Evolutionary conservation across 139 green algal species (phyloP).

Genomic region (Chlamydomonas asymmetrica): DNA sequence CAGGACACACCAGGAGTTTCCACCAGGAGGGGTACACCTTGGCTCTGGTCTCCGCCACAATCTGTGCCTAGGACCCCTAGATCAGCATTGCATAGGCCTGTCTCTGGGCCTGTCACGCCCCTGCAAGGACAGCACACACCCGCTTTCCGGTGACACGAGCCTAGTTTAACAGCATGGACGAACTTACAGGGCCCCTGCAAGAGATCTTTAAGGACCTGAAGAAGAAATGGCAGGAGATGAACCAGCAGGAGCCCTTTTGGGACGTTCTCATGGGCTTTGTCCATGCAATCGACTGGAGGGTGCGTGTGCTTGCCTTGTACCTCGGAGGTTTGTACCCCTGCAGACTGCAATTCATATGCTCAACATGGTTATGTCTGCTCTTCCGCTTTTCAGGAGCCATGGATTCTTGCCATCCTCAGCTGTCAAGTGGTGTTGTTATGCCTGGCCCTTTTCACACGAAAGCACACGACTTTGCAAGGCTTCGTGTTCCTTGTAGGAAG

Average conservation of each 20-base stretch:
- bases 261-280: conserved; percentile 41
- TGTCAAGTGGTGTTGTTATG: conserved; percentile 24
- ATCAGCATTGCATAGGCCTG: too few relatives aligned
- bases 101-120: too few relatives aligned
- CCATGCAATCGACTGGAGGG: conserved; percentile 44
- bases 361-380: not conserved
- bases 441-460: conserved; percentile 6
- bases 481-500: conserved; percentile 21
- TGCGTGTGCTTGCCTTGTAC: conserved; percentile 9
- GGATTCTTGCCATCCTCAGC: conserved; percentile 29
- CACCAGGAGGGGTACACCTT: too few relatives aligned
- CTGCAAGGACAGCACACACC: too few relatives aligned
- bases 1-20: too few relatives aligned
- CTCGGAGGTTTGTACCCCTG: too few relatives aligned
- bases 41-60: too few relatives aligned
- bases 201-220: conserved; percentile 41
- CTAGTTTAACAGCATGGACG: conserved; percentile 45
- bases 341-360: too few relatives aligned
- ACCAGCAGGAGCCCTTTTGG: conserved; percentile 30
- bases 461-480: conserved; percentile 10
- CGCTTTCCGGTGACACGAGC: too few relatives aligned
- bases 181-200: conserved; percentile 31
- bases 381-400: conserved; percentile 33
- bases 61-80: too few relatives aligned
- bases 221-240: conserved; percentile 34